Base-by-base conservation (phyloP, 768 basidiomycete species). In the Tricholoma matsutake region DNA sequence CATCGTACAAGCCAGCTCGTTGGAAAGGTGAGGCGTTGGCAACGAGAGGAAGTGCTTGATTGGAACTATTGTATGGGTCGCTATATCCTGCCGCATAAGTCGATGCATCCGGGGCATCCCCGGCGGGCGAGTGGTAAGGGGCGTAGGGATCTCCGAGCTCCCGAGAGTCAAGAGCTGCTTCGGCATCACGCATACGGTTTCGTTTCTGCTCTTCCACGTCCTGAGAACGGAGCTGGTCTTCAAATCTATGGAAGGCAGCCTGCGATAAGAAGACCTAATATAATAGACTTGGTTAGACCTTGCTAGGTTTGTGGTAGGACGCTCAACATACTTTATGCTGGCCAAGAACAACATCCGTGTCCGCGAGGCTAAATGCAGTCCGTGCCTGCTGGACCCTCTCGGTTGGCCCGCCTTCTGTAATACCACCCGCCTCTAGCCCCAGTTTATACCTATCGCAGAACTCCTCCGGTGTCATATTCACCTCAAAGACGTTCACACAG, bases 141-240 rank as follows among this genome's bases (percentile, higher is more conserved):
- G 89, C 88, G 68, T 94, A 94, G 0, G 88, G 90, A 64, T 94
- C 92, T 2, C 72, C 72, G 20, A 79, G 65, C 3, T 80, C 80
- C 18, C 84, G 81, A 51, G 83, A 79, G 62, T 83, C 81, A 35
- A 88, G 80, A 28, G 87, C 88, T 5, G 83, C 87, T 65, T 88
- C 89, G 10, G 84, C 83, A 60, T 92, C 88, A 4, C 88, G 85
- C 53, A 92, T 76, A 25, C 88, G 83, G 66, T 89, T 91, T 37
- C 91, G 83, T 73, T 91, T 91, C 71, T 87, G 86, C 69, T 97
- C 95, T 60, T 97, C 93, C 3, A 85, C 86, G 56, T 98, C 96
- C 14, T 82, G 81, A 0, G 88, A 81, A 6, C 96, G 88, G 11
- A 98, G 79, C 3, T 86, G 84, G 68, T 99, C 93, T 70, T 98